phyloP scores from a whole-genome alignment of 495 filamentous ascomycete genomes.

The Penicillium psychrofluorescens region DNA sequence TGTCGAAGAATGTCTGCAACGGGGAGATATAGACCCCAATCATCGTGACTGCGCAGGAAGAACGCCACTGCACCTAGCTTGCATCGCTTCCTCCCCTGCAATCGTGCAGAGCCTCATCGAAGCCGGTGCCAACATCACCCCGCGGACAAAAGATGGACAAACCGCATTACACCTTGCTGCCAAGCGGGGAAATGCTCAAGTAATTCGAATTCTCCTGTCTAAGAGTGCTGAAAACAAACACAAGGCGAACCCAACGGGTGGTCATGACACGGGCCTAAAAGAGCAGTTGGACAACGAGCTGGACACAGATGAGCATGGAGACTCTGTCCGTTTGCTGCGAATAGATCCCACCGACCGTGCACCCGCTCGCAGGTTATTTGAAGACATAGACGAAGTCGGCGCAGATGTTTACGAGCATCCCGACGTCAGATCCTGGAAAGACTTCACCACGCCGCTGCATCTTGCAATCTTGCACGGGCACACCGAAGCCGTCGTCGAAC shows the following conservation, averaged over 20 bases:
- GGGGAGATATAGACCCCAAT: slow-evolving; percentile 55
- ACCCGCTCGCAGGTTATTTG: slow-evolving; percentile 22
- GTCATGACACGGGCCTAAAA: slow-evolving; percentile 12
- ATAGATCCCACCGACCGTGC: slow-evolving; percentile 9
- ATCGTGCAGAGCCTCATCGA: slow-evolving; percentile 67
- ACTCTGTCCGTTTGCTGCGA: slow-evolving; percentile 9
- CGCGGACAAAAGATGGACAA: slow-evolving; percentile 67
- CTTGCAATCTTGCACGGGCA: slow-evolving; percentile 69
- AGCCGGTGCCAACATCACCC: slow-evolving; percentile 60
- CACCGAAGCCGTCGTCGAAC: slow-evolving; percentile 53
- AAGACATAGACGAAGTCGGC: slow-evolving; percentile 50
- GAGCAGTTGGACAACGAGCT: slow-evolving; percentile 34
- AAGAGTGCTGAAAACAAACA: slow-evolving; percentile 62
- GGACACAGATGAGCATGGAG: slow-evolving; percentile 32
- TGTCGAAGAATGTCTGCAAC: slow-evolving; percentile 59
- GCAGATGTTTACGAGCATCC: slow-evolving; percentile 69
- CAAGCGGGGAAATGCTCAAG: slow-evolving; percentile 56
- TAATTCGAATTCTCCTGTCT: slow-evolving; percentile 59
- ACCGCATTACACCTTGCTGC: slow-evolving; percentile 76
- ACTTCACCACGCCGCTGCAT: slow-evolving; percentile 60
- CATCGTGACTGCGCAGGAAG: slow-evolving; percentile 71
- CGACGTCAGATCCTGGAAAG: slow-evolving; percentile 71
- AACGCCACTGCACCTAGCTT: slow-evolving; percentile 71
- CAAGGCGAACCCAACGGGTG: slow-evolving; percentile 25
- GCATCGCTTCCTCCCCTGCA: slow-evolving; percentile 55